These are phyloP conservation scores for Aristolochia fimbriata DNA, from an alignment of 164 flowering plant genomes.

Conservation along the genomic window DNA sequence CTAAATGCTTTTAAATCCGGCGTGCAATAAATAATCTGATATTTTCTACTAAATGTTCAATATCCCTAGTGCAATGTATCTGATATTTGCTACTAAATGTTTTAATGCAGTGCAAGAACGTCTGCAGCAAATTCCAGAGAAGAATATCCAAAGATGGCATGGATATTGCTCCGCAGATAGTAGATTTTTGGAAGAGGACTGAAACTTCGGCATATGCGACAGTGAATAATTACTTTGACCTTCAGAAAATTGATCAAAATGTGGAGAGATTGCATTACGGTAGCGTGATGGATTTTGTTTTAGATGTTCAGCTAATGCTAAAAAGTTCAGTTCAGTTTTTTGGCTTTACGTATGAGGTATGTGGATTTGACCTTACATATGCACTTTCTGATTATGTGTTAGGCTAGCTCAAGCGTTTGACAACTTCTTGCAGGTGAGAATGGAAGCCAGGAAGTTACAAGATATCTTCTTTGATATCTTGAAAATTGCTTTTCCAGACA, in stretches of 20 bases:
- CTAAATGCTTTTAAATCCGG: no score
- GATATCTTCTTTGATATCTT: slow-evolving; percentile 78
- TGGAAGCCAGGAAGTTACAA: slow-evolving; percentile 85
- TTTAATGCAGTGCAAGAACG: slow-evolving; percentile 75
- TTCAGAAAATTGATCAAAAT: slow-evolving; percentile 64
- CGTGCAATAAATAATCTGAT: no score
- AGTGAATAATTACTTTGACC: slow-evolving; percentile 41
- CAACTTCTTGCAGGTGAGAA: slow-evolving; percentile 59
- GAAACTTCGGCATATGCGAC: slow-evolving; percentile 35
- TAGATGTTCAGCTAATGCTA: slow-evolving; percentile 80
- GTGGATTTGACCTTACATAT: not conserved
- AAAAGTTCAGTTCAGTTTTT: slow-evolving; percentile 57
- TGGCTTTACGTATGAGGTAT: slow-evolving; percentile 75
- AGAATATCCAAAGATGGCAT: slow-evolving; percentile 81
- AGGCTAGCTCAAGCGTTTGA: not conserved
- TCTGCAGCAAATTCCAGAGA: slow-evolving; percentile 72
- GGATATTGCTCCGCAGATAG: slow-evolving; percentile 68
- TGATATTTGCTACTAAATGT: not conserved
- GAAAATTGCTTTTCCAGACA: slow-evolving; percentile 73
- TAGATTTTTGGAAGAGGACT: slow-evolving; percentile 72
- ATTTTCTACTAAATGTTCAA: no score
- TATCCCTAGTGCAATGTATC: no score
- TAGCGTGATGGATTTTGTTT: slow-evolving; percentile 72
- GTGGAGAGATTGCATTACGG: slow-evolving; percentile 62
- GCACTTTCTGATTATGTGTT: not conserved